Base-by-base conservation (phyloP, 331 rosid species). In the Malus hybrid region DNA sequence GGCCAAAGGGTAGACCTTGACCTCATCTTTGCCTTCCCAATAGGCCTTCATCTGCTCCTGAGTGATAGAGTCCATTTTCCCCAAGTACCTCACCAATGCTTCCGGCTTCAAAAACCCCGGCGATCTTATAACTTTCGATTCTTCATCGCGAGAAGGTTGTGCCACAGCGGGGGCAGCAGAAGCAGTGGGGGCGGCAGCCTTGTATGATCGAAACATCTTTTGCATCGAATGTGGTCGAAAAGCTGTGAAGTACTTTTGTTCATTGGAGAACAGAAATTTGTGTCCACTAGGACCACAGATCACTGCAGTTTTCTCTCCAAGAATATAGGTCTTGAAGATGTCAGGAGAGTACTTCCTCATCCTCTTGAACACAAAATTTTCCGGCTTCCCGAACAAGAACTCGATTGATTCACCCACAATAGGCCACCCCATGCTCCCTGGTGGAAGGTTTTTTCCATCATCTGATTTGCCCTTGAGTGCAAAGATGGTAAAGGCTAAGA, bases 341-440 rank as follows among this genome's bases (percentile, higher is more conserved):
- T 80, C 77, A 3, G 82, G 84, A 59, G 84, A 80, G 75, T 80
- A 80, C 72, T 34, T 77, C n/a, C 36, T 69, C 87, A 83, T 83
- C 74, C 87, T 77, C 39, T 83, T 66, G 69, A 62, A 69, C 48
- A 83, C 87, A 52, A 80, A 83, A 1, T 56, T 73, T 50, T 76
- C 87, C 1, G 87, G 87, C 77, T 80, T 76, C 6, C 87, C 82
- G 42, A 80, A 83, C 50, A 83, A 71, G 69, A 83, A 83, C 74
- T 83, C 82, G 0, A 83, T 32, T 6, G 82, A 76, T 19, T 83
- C 87, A 0, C 87, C 87, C 2, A 83, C 22, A 32, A 83, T 50
- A 7, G 84, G 84, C 82, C 87, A 83, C 15, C 87, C 84, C 73
- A 83, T 72, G 82, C 84, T 83, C 10, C 82, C 84, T 3, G 84